phyloP scores from a whole-genome alignment of 1,139 yeast species.

The Saccharomyces hybrid region DNA sequence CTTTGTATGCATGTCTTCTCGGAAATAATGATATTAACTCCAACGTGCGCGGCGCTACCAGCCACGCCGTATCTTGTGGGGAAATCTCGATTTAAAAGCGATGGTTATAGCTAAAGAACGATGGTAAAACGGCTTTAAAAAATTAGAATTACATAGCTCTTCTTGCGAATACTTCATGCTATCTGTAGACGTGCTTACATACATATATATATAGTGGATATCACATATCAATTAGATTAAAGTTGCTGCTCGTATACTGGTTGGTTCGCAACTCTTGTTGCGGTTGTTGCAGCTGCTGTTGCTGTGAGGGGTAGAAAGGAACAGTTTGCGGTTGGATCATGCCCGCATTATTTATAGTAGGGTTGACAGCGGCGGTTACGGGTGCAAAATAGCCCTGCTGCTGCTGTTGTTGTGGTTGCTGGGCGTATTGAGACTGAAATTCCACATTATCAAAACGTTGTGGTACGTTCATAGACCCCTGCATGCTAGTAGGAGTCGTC shows the following conservation, averaged over 20 bases:
- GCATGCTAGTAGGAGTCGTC: conserved; percentile 32
- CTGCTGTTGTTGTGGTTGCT: conserved; percentile 3
- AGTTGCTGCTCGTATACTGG: conserved; percentile 11
- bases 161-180: background rate
- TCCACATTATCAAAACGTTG: conserved; percentile 16
- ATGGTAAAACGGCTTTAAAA: background rate
- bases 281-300: background rate
- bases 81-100: background rate
- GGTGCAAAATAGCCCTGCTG: background rate
- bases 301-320: background rate
- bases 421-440: conserved; percentile 3
- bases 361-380: conserved; percentile 1
- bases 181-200: background rate
- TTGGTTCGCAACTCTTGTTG: background rate
- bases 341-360: background rate
- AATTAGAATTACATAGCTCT: background rate
- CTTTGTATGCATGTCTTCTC: background rate
- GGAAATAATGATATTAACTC: background rate
- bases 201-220: background rate
- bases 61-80: background rate
- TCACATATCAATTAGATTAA: conserved; percentile 28
- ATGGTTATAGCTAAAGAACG: background rate
- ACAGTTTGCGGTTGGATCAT: background rate
- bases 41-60: background rate
- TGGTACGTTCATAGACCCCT: conserved; percentile 9